phyloP scores from a whole-genome alignment of 306 rosid genomes.

The Pterocarpus santalinus region DNA sequence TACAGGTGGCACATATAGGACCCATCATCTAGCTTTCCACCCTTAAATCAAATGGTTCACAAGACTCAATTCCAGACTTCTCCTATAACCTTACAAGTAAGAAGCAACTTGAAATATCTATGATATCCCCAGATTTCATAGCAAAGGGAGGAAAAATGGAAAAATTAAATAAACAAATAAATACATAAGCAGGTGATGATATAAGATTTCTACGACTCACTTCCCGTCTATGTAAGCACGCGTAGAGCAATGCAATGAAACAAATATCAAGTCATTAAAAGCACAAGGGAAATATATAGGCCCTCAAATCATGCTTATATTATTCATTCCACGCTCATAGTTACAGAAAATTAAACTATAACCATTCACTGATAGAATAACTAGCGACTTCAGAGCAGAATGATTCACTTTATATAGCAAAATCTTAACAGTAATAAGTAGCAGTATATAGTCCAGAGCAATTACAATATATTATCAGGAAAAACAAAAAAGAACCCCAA shows the following conservation, averaged over 20 bases:
- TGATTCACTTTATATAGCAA: slow-evolving; percentile 12
- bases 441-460: slow-evolving; percentile 36
- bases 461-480: slow-evolving; percentile 20
- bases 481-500: not conserved
- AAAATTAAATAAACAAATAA: not conserved
- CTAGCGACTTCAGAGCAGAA: not conserved
- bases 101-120: not conserved
- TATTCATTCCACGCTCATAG: slow-evolving; percentile 2
- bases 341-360: slow-evolving; percentile 6
- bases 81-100: not conserved
- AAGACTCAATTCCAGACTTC: not conserved
- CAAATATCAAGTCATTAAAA: slow-evolving; percentile 10
- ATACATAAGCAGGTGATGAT: not conserved
- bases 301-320: slow-evolving; percentile 20
- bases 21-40: slow-evolving; percentile 16
- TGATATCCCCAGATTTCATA: not conserved
- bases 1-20: slow-evolving; percentile 7
- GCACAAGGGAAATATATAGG: not conserved
- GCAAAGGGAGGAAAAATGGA: not conserved
- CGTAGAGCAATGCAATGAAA: not conserved
- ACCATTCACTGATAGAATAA: not conserved
- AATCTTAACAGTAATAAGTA: not conserved
- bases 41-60: not conserved
- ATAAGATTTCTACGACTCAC: not conserved
- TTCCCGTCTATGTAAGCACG: not conserved